Base-by-base conservation (phyloP, 129 eudicot species). In the Smallanthus sonchifolius region DNA sequence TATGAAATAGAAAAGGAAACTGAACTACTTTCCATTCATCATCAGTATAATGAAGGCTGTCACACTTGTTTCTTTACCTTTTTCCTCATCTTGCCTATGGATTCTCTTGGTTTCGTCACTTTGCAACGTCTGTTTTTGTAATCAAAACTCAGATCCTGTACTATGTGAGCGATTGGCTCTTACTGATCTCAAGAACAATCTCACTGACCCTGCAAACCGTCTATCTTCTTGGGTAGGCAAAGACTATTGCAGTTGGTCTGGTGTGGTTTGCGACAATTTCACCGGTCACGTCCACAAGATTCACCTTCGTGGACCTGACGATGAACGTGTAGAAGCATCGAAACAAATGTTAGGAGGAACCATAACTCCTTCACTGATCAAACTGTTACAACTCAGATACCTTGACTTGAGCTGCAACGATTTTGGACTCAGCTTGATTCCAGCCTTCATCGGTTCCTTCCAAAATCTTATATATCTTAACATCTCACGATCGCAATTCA, bases 101-200 rank as follows among this genome's bases (percentile, higher is more conserved):
- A 4, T 49, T 69, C 61, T n/a, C 34, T 70, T 36, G 6, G 75
- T 28, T 72, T 55, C 52, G 28, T 72, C 76, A 72, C 55, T 72
- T 39, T 72, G 40, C 67, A 56, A 5, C 15, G 7, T 39, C 5
- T 72, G 76, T 72, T 40, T 72, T 9, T 39, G 56, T 57, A 57
- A 30, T 40, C 67, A 72, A 20, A 20, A 56, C 67, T 19, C 39
- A 7, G 6, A 57, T 57, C 45, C 7, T 56, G 52, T 38, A 57
- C 7, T 2, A 5, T 57, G 77, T 40, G 77, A 72, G 11, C 52
- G 56, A 56, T 57, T 43, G 6, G 77, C 13, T 7, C 77, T 57
- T 72, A n/a, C 39, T 28, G 5, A 40, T 13, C 61, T 72, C 42
- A 72, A 72, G 56, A 39, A 40, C 77, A 28, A 40, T 57, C 67